Evolutionary conservation across 805 yeast species (phyloP), one percentile per base, ranked within the genome.

Genomic region (Metschnikowia baotianmanensis): DNA sequence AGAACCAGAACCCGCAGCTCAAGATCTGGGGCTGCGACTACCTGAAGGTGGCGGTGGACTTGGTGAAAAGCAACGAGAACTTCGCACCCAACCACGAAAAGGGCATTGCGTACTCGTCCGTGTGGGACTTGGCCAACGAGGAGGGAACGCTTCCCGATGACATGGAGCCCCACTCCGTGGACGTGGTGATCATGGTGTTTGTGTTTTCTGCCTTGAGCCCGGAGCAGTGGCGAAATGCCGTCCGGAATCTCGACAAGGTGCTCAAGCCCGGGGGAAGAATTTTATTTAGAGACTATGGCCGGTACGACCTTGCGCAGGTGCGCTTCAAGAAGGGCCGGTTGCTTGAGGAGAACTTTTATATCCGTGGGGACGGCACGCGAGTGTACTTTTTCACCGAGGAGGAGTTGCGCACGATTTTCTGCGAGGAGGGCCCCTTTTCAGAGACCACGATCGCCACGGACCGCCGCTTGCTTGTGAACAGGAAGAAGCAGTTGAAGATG

Each of bases 371-470:
- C 60, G 99, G 99, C 34, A 93, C 99, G 0, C 74, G 99, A 52
- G 99, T 93, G 10, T 93, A 93, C 61, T 93, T 93, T 67, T 93
- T 93, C 69, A 87, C 96, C 2, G 98, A 91, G 59, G 96, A 91
- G 44, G 96, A 93, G 64, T 63, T 91, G 43, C 71, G 86, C 46
- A 68, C 75, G 32, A 85, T 91, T 3, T 93, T 91, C 59, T 57
- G 65, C 34, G 38, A 36, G 6, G 56, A 63, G 20, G 69, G 72
- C 5, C 70, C 70, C 15, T 88, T 91, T 55, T 61, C 57, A n/a
- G 91, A 86, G 48, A 76, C 70, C 28, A 83, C 76, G 58, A 83
- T 93, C 29, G 98, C 86, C 1, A 85, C 95, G 1, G 99, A 93
- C 66, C 77, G 96, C 59, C 71, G 99, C 53, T 70, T 93, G 53